phyloP scores from a whole-genome alignment of 371 early-diverging fungal genomes.

The Syncephalastrum racemosum region DNA sequence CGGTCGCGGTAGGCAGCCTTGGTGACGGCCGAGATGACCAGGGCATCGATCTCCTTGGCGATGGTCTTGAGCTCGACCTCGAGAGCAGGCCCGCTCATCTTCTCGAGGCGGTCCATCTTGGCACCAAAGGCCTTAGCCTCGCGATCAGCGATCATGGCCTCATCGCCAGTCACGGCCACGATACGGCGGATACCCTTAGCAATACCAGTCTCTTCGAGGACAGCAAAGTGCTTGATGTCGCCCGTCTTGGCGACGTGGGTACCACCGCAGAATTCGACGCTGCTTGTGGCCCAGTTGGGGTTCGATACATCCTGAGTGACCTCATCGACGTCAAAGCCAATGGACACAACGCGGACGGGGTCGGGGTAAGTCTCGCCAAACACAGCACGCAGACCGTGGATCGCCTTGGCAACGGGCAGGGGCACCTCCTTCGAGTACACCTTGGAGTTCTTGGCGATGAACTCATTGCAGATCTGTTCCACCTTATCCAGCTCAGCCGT shows the following conservation, averaged over 20 bases:
- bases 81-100: slow-evolving; percentile 60
- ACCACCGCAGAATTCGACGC: slow-evolving; percentile 99
- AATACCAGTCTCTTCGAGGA: slow-evolving; percentile 94
- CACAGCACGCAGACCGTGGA: slow-evolving; percentile 91
- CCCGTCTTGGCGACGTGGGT: slow-evolving; percentile 95
- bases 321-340: slow-evolving; percentile 89
- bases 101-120: slow-evolving; percentile 60
- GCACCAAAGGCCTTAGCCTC: slow-evolving; percentile 65
- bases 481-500: slow-evolving; percentile 80
- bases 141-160: slow-evolving; percentile 73
- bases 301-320: slow-evolving; percentile 82
- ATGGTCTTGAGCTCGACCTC: slow-evolving; percentile 82
- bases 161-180: slow-evolving; percentile 94
- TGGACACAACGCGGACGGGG: slow-evolving; percentile 93
- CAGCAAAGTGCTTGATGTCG: slow-evolving; percentile 88
- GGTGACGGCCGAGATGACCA: slow-evolving; percentile 77
- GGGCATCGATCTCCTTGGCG: slow-evolving; percentile 77
- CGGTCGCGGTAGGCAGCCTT: slow-evolving; percentile 77
- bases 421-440: slow-evolving; percentile 91
- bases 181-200: slow-evolving; percentile 98
- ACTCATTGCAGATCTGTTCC: slow-evolving; percentile 82
- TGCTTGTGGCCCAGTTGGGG: slow-evolving; percentile 76
- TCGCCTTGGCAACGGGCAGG: slow-evolving; percentile 76
- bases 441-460: slow-evolving; percentile 72
- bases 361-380: slow-evolving; percentile 98